Evolutionary conservation across 768 basidiomycete genomes (phyloP).

Genomic region (Agrocybe chaxingu): DNA sequence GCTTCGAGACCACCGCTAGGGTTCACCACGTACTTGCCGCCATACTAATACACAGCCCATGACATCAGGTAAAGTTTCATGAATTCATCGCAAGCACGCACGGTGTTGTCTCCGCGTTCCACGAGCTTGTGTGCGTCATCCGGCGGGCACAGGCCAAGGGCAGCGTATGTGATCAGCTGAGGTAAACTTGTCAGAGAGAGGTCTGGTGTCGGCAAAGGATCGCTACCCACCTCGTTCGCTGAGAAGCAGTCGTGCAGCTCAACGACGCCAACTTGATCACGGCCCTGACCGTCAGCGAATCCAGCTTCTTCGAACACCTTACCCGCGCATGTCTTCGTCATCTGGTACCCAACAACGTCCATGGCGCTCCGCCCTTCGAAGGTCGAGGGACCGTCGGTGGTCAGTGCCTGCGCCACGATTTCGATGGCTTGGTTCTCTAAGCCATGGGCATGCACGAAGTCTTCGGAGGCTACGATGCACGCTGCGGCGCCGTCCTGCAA

Average conservation of each 20-base stretch:
- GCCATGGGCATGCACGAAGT: conserved; percentile 65
- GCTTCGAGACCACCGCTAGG: conserved; percentile 85
- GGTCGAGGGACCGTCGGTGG: conserved; percentile 62
- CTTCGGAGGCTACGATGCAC: conserved; percentile 75
- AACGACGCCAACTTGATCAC: conserved; percentile 78
- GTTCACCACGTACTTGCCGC: conserved; percentile 82
- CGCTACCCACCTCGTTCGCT: conserved; percentile 61
- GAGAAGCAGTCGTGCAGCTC: conserved; percentile 89
- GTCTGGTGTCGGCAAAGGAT: background rate
- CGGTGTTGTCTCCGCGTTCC: conserved; percentile 76
- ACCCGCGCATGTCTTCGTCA: conserved; percentile 69
- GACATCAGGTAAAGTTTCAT: background rate
- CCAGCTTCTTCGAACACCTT: conserved; percentile 71
- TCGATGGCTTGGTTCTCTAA: conserved; percentile 89
- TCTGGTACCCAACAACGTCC: conserved; percentile 78
- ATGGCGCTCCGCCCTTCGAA: conserved; percentile 71
- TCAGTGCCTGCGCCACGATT: conserved; percentile 62
- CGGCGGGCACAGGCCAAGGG: conserved; percentile 64
- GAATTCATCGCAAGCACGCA: conserved; percentile 25
- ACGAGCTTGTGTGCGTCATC: conserved; percentile 75
- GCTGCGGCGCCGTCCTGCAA: conserved; percentile 70
- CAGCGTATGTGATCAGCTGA: conserved; percentile 79
- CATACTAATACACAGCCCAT: conserved; percentile 46
- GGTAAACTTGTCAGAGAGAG: background rate
- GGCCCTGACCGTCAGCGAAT: conserved; percentile 55